Conservation (phyloP, 495 filamentous ascomycete genomes). For the Pyrenula massariospora region DNA sequence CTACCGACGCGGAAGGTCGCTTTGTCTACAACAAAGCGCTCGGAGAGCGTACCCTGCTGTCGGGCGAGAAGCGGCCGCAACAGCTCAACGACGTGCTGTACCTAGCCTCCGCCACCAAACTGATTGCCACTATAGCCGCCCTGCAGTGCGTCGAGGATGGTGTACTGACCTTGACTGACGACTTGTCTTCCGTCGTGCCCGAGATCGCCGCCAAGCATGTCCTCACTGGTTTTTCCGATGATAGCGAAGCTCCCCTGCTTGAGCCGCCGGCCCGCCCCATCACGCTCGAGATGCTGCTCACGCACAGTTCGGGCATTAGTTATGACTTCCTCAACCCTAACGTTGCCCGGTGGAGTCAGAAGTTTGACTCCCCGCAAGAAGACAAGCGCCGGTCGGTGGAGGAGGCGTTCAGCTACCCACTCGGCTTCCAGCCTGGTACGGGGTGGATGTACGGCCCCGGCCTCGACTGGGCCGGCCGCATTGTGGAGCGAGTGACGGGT, state of each 20-base stretch:
- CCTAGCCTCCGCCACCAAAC: constrained; percentile 15
- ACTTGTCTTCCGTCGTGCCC: constrained; percentile 24
- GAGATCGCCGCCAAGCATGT: constrained; percentile 26
- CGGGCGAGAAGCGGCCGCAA: constrained; percentile 24
- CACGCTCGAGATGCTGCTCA: constrained; percentile 33
- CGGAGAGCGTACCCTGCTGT: constrained; percentile 21
- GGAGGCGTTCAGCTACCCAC: constrained; percentile 10
- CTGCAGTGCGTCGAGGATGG: constrained; percentile 39
- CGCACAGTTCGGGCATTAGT: constrained; percentile 33
- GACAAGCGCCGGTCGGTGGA: constrained; percentile 6
- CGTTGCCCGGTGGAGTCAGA: constrained; percentile 22
- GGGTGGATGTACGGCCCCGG: constrained; percentile 36
- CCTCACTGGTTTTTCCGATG: constrained; percentile 24
- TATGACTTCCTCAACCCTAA: constrained; percentile 29
- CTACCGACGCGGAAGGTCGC: constrained; percentile 10
- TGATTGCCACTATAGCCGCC: constrained; percentile 15
- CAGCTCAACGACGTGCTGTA: constrained; percentile 20
- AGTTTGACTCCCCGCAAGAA: constrained; percentile 11
- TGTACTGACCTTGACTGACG: constrained; percentile 25
- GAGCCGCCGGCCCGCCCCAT: constrained; percentile 17
- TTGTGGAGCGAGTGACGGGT: constrained; percentile 27
- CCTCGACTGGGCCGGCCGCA: constrained; percentile 39
- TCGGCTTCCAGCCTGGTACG: constrained; percentile 34
- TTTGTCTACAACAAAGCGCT: constrained; percentile 16
- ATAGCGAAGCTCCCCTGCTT: constrained; percentile 13